A percentile compares a stretch with the other conserved stretches of the same genome.
Evolutionary conservation across 345 rosid genomes (phyloP).

Genomic region (Rhodomyrtus tomentosa): DNA sequence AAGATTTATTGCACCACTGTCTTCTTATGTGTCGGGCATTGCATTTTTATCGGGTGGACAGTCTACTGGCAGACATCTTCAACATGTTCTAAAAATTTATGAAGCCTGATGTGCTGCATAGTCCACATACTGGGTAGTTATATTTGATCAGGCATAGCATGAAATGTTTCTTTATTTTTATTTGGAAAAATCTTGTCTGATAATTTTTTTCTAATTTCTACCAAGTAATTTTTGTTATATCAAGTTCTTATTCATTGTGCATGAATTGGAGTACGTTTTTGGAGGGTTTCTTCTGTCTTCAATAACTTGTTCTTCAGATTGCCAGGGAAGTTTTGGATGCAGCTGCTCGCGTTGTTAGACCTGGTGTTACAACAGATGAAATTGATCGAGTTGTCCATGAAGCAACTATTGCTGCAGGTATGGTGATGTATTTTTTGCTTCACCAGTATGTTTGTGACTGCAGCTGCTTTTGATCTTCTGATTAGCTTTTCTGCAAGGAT

Average conservation of each 20-base stretch:
- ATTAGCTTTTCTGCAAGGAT: background rate
- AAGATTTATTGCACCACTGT: background rate
- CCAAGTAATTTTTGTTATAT: background rate
- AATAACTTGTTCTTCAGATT: conserved; percentile 26
- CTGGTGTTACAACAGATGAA: conserved; percentile 95
- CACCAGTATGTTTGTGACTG: background rate
- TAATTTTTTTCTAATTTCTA: background rate
- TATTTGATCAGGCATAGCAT: background rate
- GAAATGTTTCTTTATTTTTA: background rate
- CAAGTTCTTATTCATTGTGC: background rate
- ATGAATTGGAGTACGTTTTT: background rate
- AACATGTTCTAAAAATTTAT: background rate
- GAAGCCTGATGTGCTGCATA: background rate
- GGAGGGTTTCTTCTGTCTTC: background rate
- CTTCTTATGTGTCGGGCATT: background rate
- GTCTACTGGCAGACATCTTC: background rate
- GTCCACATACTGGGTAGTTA: background rate
- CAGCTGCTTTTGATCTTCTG: background rate
- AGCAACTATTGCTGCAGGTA: conserved; percentile 81
- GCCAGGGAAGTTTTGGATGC: conserved; percentile 91
- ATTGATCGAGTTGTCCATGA: conserved; percentile 90
- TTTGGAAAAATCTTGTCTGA: background rate
- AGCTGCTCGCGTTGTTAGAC: conserved; percentile 66
- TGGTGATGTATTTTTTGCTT: background rate
- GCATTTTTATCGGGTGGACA: background rate